Base-by-base conservation (phyloP, 2,329 filamentous ascomycete species). In the Colletotrichum cereale region DNA sequence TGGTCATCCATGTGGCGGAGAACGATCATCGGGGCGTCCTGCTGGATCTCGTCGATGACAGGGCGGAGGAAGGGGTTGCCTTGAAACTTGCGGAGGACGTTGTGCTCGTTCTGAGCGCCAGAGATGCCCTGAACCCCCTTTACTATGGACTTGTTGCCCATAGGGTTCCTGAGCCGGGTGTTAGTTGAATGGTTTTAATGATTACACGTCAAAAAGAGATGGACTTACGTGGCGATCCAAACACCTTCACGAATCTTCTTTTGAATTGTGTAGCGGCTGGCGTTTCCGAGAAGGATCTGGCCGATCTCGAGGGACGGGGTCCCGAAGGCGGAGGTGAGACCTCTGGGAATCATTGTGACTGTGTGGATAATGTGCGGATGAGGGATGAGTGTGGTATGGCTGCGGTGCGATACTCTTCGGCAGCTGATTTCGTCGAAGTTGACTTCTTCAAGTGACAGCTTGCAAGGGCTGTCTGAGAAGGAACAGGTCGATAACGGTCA, bases 181-280 rank as follows among this genome's bases (percentile, higher is more conserved):
- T 71, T 26, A 63, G 58, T 24, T 24, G 12, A 2, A 18, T 29
- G 60, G 11, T 2, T 11, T 18, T 18, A 7, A 1, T 21, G 14
- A n/a, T n/a, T n/a, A n/a, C n/a, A n/a, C n/a, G n/a, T 8, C 12
- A 24, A 21, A 4, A 3, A 11, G 12, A 0, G 24, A 8, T 24
- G 5, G 18, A 36, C 69, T 40, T 56, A 72, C 69, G 69, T 72
- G 31, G 69, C 69, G 8, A 72, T 72, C 69, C 69, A 72, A 2
- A 72, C 69, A 26, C 69, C 69, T 50, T 72, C 69, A 56, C 69
- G 69, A n/a, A 72, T 72, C 53, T 72, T 72, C 65, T 72, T 72
- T 60, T 72, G 69, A n/a, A 72, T 72, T 16, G 69, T 72, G 69
- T 72, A 72, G 12, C 69, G 61, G 65, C 53, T 72, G 21, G 69